A percentile compares a stretch with the other conserved stretches of the same genome.
These are phyloP conservation scores for Acacia confusa DNA, from an alignment of 306 rosid genomes.

Conservation along the genomic window DNA sequence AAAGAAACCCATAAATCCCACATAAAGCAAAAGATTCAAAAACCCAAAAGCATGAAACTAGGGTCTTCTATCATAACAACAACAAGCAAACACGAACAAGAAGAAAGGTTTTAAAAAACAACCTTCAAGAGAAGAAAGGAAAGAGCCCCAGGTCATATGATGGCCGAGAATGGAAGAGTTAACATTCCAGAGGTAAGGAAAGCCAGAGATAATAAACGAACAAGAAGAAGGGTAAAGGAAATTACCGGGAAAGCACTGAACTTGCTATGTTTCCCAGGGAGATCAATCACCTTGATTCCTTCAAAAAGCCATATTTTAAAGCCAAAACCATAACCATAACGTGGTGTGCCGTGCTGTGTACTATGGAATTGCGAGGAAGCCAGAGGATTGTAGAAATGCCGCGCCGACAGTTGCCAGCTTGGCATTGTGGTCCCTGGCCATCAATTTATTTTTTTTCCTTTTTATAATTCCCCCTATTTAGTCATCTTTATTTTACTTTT, in stretches of 20 bases:
- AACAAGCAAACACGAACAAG: not conserved
- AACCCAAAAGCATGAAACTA: not conserved
- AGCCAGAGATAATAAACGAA: conserved; percentile 6
- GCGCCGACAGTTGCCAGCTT: conserved; percentile 22
- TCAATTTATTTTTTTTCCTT: not conserved
- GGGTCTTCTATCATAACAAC: not conserved
- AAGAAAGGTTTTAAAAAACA: not conserved
- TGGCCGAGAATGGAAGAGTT: conserved; percentile 26
- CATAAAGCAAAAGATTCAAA: not conserved
- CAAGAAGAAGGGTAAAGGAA: conserved; percentile 28
- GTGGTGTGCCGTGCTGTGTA: not conserved
- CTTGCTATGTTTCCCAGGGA: not conserved
- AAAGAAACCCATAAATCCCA: not conserved
- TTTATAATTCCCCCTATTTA: not conserved
- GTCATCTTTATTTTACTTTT: not conserved
- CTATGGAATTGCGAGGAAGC: not conserved
- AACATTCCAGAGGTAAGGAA: not conserved
- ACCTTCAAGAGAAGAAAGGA: conserved; percentile 40
- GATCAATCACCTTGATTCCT: not conserved
- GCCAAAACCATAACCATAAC: not conserved
- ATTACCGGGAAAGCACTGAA: conserved; percentile 34
- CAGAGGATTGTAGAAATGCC: not conserved
- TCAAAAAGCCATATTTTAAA: not conserved
- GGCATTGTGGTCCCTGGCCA: not conserved
- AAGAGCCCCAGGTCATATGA: conserved; percentile 54